Percentiles rank a stretch among this genome's conserved stretches.
These are phyloP conservation scores for Cadophora sp. DNA, from an alignment of 2,329 filamentous ascomycete genomes.

Conservation along the genomic window DNA sequence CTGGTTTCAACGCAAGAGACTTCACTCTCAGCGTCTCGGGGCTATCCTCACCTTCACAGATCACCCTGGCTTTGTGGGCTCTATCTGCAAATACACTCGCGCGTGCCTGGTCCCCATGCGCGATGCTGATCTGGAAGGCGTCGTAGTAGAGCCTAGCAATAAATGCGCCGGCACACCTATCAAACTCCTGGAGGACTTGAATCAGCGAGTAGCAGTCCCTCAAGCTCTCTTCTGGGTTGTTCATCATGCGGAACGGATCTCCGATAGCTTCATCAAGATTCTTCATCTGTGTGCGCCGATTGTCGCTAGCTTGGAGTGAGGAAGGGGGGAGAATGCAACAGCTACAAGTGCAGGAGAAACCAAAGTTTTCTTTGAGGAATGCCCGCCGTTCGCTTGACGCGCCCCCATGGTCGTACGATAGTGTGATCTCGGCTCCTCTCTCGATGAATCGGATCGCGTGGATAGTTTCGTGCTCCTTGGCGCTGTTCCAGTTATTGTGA, in stretches of 20 bases:
- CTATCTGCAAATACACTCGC: conserved; percentile 51
- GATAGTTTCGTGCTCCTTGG: conserved; percentile 29
- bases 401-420: conserved; percentile 31
- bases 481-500: conserved; percentile 35
- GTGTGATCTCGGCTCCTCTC: conserved; percentile 36
- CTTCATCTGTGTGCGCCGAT: neutral
- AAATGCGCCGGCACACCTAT: conserved; percentile 28
- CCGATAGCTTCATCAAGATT: conserved; percentile 37
- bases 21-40: neutral
- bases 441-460: conserved; percentile 33
- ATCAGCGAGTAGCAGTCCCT: conserved; percentile 42
- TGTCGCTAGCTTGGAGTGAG: neutral
- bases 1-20: neutral
- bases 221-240: conserved; percentile 39
- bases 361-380: conserved; percentile 44
- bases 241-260: conserved; percentile 37
- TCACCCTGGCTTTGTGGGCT: conserved; percentile 38
- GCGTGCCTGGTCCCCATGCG: conserved; percentile 51
- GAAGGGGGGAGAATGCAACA: conserved; percentile 31
- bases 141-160: conserved; percentile 49
- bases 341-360: conserved; percentile 45
- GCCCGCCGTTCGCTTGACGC: conserved; percentile 11
- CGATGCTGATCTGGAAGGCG: conserved; percentile 50
- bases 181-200: conserved; percentile 36
- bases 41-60: neutral